Base-by-base conservation (phyloP, 1,139 yeast genomes). In the Yamadazyma blattariae region DNA sequence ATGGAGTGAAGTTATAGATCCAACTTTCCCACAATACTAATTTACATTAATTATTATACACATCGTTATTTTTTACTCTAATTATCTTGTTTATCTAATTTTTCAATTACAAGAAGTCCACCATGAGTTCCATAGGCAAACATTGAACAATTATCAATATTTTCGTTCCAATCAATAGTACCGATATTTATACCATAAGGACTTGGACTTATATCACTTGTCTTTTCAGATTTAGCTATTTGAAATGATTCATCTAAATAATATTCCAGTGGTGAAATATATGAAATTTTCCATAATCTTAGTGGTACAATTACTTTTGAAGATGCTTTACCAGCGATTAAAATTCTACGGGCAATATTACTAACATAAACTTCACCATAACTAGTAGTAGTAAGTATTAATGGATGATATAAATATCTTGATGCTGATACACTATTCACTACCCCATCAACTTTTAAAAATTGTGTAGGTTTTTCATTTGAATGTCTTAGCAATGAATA, bases 1-100 rank as follows among this genome's bases (percentile, higher is more conserved):
- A 47, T 92, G 96, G 88, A 72, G 85, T 36, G 69, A 64, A 14
- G 67, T 69, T 0, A 66, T 87, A 3, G 92, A 89, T 47, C 57
- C 67, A 0, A 48, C 50, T 0, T 71, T 89, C 34, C 97, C 97
- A 5, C 68, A 71, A 30, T 90, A 89, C 51, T 89, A 59, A 53
- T 18, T 52, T 19, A 26, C 11, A 22, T 13, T 11, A 15, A 16
- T 6, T 21, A 30, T n/a, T 27, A 35, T 17, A 31, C 25, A 30
- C 5, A 15, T 15, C n/a, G n/a, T n/a, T n/a, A n/a, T n/a, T n/a
- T n/a, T n/a, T n/a, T n/a, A n/a, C n/a, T n/a, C n/a, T n/a, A n/a
- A n/a, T n/a, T n/a, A n/a, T n/a, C n/a, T n/a, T n/a, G n/a, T n/a
- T n/a, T n/a, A 39, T 62, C 71, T 33, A 82, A 55, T 42, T 74